Conservation (phyloP, 495 filamentous ascomycete species). For the Penicillium canescens region DNA sequence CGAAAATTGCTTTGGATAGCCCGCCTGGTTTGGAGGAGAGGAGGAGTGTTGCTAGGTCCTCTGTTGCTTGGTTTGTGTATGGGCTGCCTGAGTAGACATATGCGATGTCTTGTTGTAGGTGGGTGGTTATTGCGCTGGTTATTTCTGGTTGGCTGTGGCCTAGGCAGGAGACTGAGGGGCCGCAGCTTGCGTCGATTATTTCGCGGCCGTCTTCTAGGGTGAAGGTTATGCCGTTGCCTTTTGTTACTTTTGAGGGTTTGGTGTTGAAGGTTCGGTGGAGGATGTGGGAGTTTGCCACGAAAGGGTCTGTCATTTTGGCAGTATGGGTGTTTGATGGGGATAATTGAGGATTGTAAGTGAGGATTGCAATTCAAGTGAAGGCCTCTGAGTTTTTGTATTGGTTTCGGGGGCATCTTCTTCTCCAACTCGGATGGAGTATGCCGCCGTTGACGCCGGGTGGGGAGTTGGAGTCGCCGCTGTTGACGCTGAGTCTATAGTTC, state of each 20-base stretch:
- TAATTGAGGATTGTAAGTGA: too few relatives aligned
- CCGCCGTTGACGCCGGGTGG: too few relatives aligned
- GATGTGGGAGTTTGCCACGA: conserved; percentile 16
- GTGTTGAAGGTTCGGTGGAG: conserved; percentile 28
- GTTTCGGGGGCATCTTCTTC: too few relatives aligned
- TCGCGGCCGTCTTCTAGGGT: conserved; percentile 47
- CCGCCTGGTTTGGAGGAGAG: conserved; percentile 26
- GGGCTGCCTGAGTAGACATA: conserved; percentile 15
- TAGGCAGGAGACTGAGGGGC: conserved; percentile 33
- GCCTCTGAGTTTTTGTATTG: too few relatives aligned
- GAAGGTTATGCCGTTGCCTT: conserved; percentile 21
- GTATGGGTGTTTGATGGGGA: too few relatives aligned
- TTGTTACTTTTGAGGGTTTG: conserved; percentile 19
- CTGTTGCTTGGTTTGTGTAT: conserved; percentile 19
- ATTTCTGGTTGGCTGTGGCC: conserved; percentile 26
- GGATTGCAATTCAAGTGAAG: too few relatives aligned
- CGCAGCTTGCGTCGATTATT: conserved; percentile 51
- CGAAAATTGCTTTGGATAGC: conserved; percentile 30
- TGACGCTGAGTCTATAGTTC: too few relatives aligned
- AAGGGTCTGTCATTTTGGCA: conserved; percentile 2
- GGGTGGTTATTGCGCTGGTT: conserved; percentile 12
- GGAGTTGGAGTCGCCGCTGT: too few relatives aligned
- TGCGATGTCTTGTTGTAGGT: conserved; percentile 17
- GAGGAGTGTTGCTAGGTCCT: conserved; percentile 30
- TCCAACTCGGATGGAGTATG: too few relatives aligned